A percentile compares a stretch with the other conserved stretches of the same genome.
phyloP scores from a whole-genome alignment of 495 filamentous ascomycete genomes.

The Hyphodiscus hymeniophilus region DNA sequence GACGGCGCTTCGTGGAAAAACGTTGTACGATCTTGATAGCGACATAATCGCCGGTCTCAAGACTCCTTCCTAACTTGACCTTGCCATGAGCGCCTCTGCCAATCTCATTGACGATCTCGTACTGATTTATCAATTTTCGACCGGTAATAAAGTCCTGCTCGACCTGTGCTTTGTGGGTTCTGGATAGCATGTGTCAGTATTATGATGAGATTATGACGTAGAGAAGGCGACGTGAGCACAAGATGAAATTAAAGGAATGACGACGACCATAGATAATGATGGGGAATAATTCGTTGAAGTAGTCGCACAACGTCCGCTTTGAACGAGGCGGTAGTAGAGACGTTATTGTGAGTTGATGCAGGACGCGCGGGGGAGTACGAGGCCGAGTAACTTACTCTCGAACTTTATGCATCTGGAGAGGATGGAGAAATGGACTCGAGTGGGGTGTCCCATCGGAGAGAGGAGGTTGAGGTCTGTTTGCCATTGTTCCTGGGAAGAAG shows the following conservation, averaged over 20 bases:
- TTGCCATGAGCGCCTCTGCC: conserved; percentile 94
- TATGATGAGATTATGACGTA: neutral
- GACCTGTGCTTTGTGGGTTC: conserved; percentile 80
- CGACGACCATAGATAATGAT: neutral
- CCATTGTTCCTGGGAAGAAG: conserved; percentile 13
- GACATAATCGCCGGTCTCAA: conserved; percentile 68
- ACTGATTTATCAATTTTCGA: conserved; percentile 92
- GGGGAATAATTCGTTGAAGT: neutral
- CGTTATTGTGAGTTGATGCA: no score
- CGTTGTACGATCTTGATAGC: conserved; percentile 98
- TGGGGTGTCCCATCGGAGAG: conserved; percentile 20
- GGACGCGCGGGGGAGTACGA: no score
- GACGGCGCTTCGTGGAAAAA: conserved; percentile 82
- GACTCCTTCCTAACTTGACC: conserved; percentile 83
- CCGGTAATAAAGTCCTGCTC: conserved; percentile 82
- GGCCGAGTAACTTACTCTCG: conserved; percentile 39
- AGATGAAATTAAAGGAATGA: neutral
- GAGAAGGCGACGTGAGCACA: neutral
- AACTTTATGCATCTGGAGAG: conserved; percentile 26
- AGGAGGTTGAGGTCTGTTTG: conserved; percentile 7
- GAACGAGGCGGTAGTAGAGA: neutral
- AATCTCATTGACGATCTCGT: conserved; percentile 92
- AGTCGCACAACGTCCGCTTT: neutral
- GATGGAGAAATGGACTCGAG: conserved; percentile 25
- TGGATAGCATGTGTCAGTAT: conserved; percentile 23